These are phyloP conservation scores for Starmerella vitae DNA, from an alignment of 805 yeast species.

Conservation along the genomic window DNA sequence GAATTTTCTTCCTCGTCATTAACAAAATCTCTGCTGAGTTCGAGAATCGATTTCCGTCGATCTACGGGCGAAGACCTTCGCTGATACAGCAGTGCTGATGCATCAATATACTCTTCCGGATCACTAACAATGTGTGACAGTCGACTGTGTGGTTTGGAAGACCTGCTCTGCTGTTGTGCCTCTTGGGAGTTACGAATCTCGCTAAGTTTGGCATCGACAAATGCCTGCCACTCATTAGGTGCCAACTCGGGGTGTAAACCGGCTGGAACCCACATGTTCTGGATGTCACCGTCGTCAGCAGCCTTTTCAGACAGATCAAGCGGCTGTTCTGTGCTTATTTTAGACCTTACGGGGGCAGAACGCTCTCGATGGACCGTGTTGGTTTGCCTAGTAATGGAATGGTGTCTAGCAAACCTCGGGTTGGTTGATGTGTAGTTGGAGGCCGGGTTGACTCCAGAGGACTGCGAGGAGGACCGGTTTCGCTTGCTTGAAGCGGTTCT, in stretches of 20 bases:
- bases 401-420: conserved; percentile 8
- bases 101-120: conserved; percentile 26
- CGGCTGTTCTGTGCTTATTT: background rate
- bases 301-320: background rate
- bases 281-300: conserved; percentile 8
- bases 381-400: conserved; percentile 5
- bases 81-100: conserved; percentile 25
- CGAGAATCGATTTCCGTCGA: conserved; percentile 23
- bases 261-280: conserved; percentile 86
- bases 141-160: conserved; percentile 20
- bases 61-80: conserved; percentile 17
- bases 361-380: conserved; percentile 2
- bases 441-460: background rate
- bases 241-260: conserved; percentile 87
- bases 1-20: conserved; percentile 34
- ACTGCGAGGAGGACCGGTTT: background rate
- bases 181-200: conserved; percentile 23
- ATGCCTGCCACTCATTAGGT: conserved; percentile 56
- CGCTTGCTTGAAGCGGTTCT: background rate
- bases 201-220: conserved; percentile 30
- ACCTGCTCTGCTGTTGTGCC: conserved; percentile 12
- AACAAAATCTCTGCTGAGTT: conserved; percentile 54
- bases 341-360: background rate
- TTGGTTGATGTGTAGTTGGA: background rate
- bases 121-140: conserved; percentile 27